Evolutionary conservation across 768 basidiomycete genomes (phyloP).

Genomic region (Asterophora lycoperdoides): DNA sequence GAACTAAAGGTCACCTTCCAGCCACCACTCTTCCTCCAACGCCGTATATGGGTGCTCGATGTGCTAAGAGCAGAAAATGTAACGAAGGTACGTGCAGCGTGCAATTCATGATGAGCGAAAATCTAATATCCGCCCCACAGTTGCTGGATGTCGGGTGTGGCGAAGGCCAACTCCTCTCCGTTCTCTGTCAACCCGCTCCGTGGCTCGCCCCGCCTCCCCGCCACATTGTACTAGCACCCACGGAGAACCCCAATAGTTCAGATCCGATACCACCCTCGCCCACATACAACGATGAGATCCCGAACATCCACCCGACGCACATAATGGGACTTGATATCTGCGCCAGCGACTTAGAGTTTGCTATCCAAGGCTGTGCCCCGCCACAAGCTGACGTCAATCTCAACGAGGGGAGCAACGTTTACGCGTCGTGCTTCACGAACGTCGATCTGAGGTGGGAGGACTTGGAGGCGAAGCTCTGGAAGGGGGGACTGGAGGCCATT

Average conservation of each 20-base stretch:
- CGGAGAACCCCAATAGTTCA: slow-evolving; percentile 15
- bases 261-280: slow-evolving; percentile 22
- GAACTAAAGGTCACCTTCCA: slow-evolving; percentile 59
- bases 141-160: slow-evolving; percentile 85
- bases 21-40: slow-evolving; percentile 63
- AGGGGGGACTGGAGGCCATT: slow-evolving; percentile 64
- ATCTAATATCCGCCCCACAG: slow-evolving; percentile 30
- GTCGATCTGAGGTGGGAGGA: slow-evolving; percentile 61
- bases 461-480: slow-evolving; percentile 63
- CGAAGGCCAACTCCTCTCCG: slow-evolving; percentile 66
- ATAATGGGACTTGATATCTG: slow-evolving; percentile 71
- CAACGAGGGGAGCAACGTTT: slow-evolving; percentile 20
- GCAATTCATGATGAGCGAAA: background rate
- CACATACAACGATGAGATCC: slow-evolving; percentile 40
- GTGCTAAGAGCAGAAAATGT: slow-evolving; percentile 54
- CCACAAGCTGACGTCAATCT: slow-evolving; percentile 20
- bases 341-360: slow-evolving; percentile 47
- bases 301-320: slow-evolving; percentile 53
- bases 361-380: slow-evolving; percentile 45
- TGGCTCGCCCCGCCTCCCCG: slow-evolving; percentile 50
- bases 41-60: slow-evolving; percentile 69
- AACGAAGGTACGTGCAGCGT: slow-evolving; percentile 38
- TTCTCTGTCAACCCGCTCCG: slow-evolving; percentile 71
- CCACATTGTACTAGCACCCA: slow-evolving; percentile 20
- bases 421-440: slow-evolving; percentile 23